Evolutionary conservation across 2,329 filamentous ascomycete genomes (phyloP).

Genomic region (Pseudogymnoascus sp.): DNA sequence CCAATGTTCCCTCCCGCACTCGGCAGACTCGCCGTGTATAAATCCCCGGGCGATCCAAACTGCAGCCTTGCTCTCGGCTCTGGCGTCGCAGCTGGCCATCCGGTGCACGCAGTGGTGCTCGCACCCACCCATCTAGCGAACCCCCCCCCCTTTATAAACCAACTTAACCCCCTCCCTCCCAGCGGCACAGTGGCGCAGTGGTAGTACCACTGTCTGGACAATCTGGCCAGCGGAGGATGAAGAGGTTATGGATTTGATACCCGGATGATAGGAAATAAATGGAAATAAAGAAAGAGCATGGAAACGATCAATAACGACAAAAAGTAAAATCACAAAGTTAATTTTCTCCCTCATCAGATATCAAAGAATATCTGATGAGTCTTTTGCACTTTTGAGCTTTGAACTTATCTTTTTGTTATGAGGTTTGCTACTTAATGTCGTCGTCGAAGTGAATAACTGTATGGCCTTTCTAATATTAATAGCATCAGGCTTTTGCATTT

Average conservation of each 20-base stretch:
- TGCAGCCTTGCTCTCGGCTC: not conserved
- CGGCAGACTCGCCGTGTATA: not conserved
- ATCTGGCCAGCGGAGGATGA: constrained; percentile 1
- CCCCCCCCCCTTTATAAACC: not conserved
- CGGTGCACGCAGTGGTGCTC: not conserved
- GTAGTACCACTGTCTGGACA: constrained; percentile 5
- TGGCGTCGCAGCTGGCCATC: not conserved
- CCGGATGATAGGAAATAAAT: not conserved
- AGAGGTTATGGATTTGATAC: not conserved
- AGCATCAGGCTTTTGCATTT: too few species aligned
- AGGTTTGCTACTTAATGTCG: too few species aligned
- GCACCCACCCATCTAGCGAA: not conserved
- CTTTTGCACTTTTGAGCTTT: not conserved
- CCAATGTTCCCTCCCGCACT: not conserved
- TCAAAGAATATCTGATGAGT: not conserved
- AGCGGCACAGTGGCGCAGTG: constrained; percentile 4
- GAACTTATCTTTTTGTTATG: not conserved
- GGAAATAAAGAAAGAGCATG: not conserved
- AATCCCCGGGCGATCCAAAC: not conserved
- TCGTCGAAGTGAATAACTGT: too few species aligned
- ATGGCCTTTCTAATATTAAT: too few species aligned
- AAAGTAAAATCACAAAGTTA: constrained; percentile 3
- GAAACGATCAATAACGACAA: not conserved
- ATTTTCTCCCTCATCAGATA: constrained; percentile 1
- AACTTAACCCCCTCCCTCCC: not conserved